A percentile compares a stretch with the other conserved stretches of the same genome.
Evolutionary conservation across 768 basidiomycete genomes (phyloP).

Genomic region (Termitomyces sp.): DNA sequence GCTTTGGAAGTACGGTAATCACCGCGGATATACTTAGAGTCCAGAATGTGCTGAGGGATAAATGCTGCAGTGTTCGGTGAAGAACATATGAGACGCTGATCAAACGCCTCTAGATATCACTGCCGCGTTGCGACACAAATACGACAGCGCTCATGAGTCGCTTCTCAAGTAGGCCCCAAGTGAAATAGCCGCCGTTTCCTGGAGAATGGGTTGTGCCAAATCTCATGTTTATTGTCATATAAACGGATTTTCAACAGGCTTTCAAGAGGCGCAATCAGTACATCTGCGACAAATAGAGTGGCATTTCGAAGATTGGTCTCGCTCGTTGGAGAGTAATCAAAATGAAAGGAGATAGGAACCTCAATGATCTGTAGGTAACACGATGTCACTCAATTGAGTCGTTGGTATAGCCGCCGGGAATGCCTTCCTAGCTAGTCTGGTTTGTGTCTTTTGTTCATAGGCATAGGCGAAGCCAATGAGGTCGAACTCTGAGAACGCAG

Average conservation of each 20-base stretch:
- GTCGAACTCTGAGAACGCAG: slow-evolving; percentile 54
- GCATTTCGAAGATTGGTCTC: neutral
- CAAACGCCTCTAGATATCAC: neutral
- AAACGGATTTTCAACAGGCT: neutral
- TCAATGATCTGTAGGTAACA: slow-evolving; percentile 3
- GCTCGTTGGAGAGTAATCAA: neutral
- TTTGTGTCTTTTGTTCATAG: slow-evolving; percentile 60
- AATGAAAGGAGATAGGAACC: neutral
- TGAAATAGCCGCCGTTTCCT: no score
- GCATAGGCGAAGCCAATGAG: slow-evolving; percentile 58
- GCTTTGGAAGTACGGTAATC: no score
- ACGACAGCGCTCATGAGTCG: neutral
- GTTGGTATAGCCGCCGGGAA: slow-evolving; percentile 50
- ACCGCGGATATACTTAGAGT: neutral
- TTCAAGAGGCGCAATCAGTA: neutral
- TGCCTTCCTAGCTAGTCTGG: slow-evolving; percentile 42
- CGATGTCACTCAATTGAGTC: slow-evolving; percentile 39
- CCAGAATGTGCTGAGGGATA: neutral
- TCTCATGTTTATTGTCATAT: neutral
- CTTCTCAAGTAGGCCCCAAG: neutral
- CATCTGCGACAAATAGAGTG: neutral
- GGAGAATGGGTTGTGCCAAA: no score
- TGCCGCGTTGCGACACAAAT: no score
- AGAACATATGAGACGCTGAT: neutral
- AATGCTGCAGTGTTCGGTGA: neutral